Percentiles rank a stretch among this genome's conserved stretches.
Conservation (phyloP, 2,329 filamentous ascomycete species). For the Stemphylium vesicarium region DNA sequence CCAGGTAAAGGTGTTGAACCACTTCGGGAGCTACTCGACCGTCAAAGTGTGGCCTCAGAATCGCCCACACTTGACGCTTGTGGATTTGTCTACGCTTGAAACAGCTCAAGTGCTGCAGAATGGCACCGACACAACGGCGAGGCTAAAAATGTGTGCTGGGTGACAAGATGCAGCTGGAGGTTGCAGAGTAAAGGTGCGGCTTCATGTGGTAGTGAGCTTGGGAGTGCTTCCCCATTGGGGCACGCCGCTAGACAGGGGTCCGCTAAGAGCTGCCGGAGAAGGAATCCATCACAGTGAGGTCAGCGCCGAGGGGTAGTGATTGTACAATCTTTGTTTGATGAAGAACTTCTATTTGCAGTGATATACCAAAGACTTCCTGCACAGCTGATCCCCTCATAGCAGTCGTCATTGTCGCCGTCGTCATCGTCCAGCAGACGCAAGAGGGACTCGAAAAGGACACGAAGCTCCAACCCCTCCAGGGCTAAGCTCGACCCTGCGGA, state of each 20-base stretch:
- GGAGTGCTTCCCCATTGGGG: slow-evolving; percentile 20
- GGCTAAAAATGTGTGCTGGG: slow-evolving; percentile 13
- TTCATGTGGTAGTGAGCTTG: slow-evolving; percentile 33
- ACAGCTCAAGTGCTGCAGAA: slow-evolving; percentile 1
- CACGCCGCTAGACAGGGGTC: slow-evolving; percentile 24
- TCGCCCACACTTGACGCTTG: slow-evolving; percentile 2
- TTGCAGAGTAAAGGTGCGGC: slow-evolving; percentile 29
- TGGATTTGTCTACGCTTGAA: neutral
- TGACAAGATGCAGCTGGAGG: slow-evolving; percentile 17
- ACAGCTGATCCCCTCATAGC: no score
- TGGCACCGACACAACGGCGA: slow-evolving; percentile 1
- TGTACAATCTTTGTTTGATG: no score
- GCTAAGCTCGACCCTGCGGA: slow-evolving; percentile 20
- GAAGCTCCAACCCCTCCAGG: slow-evolving; percentile 18
- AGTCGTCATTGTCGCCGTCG: no score
- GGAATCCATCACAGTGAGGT: neutral
- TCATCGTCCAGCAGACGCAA: no score
- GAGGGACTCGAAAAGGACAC: slow-evolving; percentile 10
- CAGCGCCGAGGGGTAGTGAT: slow-evolving; percentile 1
- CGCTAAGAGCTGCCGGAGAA: slow-evolving; percentile 3
- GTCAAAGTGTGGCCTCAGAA: slow-evolving; percentile 15
- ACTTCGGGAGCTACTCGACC: slow-evolving; percentile 26
- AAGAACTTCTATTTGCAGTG: no score
- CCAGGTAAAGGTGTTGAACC: slow-evolving; percentile 29
- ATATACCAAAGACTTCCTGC: no score